Evolutionary conservation across 2,329 filamentous ascomycete species (phyloP), one percentile per base, ranked within the genome.

Genomic region (Cercospora canescens): DNA sequence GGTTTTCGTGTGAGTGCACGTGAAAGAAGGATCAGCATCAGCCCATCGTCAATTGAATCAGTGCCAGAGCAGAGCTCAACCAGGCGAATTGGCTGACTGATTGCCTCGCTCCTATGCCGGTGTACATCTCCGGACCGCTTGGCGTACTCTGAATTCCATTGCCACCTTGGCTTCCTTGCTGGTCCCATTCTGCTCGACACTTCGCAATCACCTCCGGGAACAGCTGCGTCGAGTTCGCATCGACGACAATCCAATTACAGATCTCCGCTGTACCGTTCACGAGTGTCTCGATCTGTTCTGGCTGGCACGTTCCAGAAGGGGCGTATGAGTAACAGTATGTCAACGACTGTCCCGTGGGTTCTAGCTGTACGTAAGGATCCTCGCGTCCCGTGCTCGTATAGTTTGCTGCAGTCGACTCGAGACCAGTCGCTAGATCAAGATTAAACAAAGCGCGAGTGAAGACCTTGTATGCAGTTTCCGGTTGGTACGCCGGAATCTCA

Each of bases 361-460:
- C 52, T 16, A 35, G 3, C 28, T 55, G 52, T n/a, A 55, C 45
- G 34, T 55, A 32, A 5, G 52, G 52, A 9, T 32, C 5, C 72
- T 72, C 3, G 77, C 80, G 2, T 78, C 82, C 66, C 66, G 76
- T 56, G 2, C 79, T 82, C 4, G 76, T 75, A 63, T 84, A 84
- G 7, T 59, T 35, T 77, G 81, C 64, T 65, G 75, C 48, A 2
- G 79, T 82, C 4, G 76, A 72, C 60, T 83, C 26, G 6, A 54
- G 60, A 0, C 87, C 87, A 2, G 86, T 88, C 0, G 85, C 83
- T 54, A 89, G 79, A 64, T 87, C 86, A 8, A 76, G 78, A 62
- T 83, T 82, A 60, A 81, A 78, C 52, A 86, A 79, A 0, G 81
- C 80, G 4, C 86, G 84, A 18, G 81, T 78, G 75, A 88, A 87